Evolutionary conservation across 2,329 filamentous ascomycete genomes (phyloP), one percentile per base, ranked within the genome.

Genomic region (Xylaria multiplex): DNA sequence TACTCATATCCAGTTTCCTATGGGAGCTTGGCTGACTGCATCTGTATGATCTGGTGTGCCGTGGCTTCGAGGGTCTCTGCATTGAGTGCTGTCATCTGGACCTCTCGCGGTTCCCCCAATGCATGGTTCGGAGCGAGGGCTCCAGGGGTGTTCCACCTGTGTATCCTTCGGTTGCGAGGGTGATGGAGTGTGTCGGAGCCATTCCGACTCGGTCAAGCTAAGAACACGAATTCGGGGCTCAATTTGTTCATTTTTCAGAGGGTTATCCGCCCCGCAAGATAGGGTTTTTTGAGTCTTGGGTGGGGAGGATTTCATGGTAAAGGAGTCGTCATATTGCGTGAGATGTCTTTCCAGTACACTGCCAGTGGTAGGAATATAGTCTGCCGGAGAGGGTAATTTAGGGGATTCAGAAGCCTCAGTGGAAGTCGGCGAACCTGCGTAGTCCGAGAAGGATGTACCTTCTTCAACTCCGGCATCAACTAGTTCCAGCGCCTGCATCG

Each of bases 311-410:
- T 64, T 65, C 8, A 69, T 53, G 40, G 62, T 27, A 2, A 71
- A 67, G 1, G 74, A 74, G 19, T 75, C 72, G n/a, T 75, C 72
- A 19, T 71, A 75, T 35, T 75, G 71, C 16, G 64, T 68, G 37
- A 77, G 71, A 7, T 77, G 72, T 32, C 72, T 72, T 53, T 77
- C 74, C 11, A 77, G 70, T 6, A 74, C 70, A 48, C 75, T 77
- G 3, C 74, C 74, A 3, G 75, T 77, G 7, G 74, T 77, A 13
- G 75, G 68, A 60, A 76, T 57, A 49, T 77, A 77, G 8, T 68
- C 70, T 27, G 69, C 67, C 9, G 75, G 73, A 13, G 74, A 73
- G 37, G 75, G 74, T n/a, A 72, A 62, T 37, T 55, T 58, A 1
- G 69, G 72, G 13, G 74, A 74, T 42, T 65, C 56, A 32, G 72